Percentiles rank a stretch among this genome's conserved stretches.
phyloP scores from a whole-genome alignment of 2,329 filamentous ascomycete genomes.

The Beauveria sp. region DNA sequence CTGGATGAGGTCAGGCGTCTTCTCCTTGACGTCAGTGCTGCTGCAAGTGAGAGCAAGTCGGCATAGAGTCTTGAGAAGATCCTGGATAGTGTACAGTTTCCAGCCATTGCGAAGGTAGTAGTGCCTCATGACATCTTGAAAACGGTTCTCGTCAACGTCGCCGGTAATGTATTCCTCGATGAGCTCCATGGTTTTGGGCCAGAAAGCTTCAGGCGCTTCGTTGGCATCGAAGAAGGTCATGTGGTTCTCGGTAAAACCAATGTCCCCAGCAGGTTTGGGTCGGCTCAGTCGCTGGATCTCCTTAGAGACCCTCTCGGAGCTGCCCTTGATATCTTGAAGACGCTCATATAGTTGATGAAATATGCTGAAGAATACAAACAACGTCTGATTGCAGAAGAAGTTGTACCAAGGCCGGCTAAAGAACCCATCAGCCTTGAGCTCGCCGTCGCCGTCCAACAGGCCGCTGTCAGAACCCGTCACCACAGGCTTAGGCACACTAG shows the following conservation, averaged over 20 bases:
- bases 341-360: slow-evolving; percentile 88
- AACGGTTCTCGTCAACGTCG: slow-evolving; percentile 72
- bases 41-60: slow-evolving; percentile 78
- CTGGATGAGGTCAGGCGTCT: slow-evolving; percentile 82
- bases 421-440: slow-evolving; percentile 68
- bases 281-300: slow-evolving; percentile 67
- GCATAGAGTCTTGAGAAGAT: slow-evolving; percentile 73
- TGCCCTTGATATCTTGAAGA: slow-evolving; percentile 74
- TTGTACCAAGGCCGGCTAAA: slow-evolving; percentile 78
- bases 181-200: slow-evolving; percentile 75
- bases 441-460: slow-evolving; percentile 50
- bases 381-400: slow-evolving; percentile 82
- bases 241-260: slow-evolving; percentile 74
- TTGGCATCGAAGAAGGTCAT: slow-evolving; percentile 67
- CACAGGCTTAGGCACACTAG: slow-evolving; percentile 48
- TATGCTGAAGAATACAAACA: slow-evolving; percentile 92
- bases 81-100: slow-evolving; percentile 88
- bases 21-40: slow-evolving; percentile 82
- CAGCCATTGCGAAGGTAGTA: slow-evolving; percentile 89
- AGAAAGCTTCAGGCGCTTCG: slow-evolving; percentile 61
- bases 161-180: slow-evolving; percentile 80
- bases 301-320: slow-evolving; percentile 63
- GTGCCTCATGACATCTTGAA: slow-evolving; percentile 84
- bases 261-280: slow-evolving; percentile 72
- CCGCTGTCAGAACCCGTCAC: slow-evolving; percentile 40